Conservation (phyloP, 176 grass and related monocot species). For the Oryza glumipatula region DNA sequence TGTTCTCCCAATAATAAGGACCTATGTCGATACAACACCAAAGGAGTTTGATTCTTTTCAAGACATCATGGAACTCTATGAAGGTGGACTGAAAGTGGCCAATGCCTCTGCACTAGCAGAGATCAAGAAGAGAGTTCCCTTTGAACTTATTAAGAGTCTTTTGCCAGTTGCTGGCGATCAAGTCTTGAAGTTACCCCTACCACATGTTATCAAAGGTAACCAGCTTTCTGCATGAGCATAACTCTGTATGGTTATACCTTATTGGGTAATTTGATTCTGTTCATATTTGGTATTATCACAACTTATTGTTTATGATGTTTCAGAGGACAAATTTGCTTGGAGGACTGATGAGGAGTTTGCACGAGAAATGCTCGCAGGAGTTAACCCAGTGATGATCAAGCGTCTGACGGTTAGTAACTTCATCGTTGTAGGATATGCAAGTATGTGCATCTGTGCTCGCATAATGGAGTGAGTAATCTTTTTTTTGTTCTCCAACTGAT, state of each 20-base stretch:
- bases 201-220: constrained; percentile 73
- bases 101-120: constrained; percentile 44
- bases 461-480: not conserved
- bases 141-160: constrained; percentile 62
- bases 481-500: not conserved
- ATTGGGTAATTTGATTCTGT: not conserved
- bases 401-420: constrained; percentile 56
- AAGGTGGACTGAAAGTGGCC: constrained; percentile 52
- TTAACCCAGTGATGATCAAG: constrained; percentile 83
- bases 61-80: constrained; percentile 76
- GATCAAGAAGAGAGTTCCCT: constrained; percentile 51
- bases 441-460: not conserved
- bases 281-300: not conserved
- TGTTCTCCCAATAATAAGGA: constrained; percentile 48
- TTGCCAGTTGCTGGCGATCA: constrained; percentile 60
- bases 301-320: not conserved
- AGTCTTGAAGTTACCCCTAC: constrained; percentile 68
- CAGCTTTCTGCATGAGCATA: not conserved
- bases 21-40: constrained; percentile 47
- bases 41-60: constrained; percentile 76
- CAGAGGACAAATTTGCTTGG: constrained; percentile 75
- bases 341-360: constrained; percentile 90
- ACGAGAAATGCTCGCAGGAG: constrained; percentile 86
- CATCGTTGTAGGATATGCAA: not conserved
- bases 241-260: not conserved